phyloP scores from a whole-genome alignment of 148 eudicot species.

The Tetragonia tetragonoides region DNA sequence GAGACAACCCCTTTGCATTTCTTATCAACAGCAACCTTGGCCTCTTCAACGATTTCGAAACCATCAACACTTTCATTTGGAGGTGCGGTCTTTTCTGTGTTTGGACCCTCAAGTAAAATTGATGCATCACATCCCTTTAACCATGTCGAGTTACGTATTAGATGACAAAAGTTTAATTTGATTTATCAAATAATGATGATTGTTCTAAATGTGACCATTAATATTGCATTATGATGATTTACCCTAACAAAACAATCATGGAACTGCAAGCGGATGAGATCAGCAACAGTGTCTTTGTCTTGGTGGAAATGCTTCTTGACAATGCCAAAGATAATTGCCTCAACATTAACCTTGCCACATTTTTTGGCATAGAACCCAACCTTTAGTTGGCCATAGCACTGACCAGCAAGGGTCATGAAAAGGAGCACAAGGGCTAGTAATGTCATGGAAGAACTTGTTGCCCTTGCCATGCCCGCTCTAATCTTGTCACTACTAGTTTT shows the following conservation, averaged over 20 bases:
- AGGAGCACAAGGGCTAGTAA: conserved; percentile 24
- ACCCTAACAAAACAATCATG: conserved; percentile 36
- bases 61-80: conserved; percentile 16
- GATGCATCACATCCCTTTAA: conserved; percentile 27
- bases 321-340: conserved; percentile 8
- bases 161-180: too few relatives aligned
- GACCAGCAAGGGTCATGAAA: conserved; percentile 25
- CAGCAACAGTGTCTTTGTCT: conserved; percentile 26
- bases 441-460: conserved; percentile 11
- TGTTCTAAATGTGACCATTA: too few relatives aligned
- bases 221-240: conserved; percentile 6
- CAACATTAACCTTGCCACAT: conserved; percentile 24
- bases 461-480: conserved; percentile 15
- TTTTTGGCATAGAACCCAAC: conserved; percentile 15
- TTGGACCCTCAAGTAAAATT: conserved; percentile 21
- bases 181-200: too few relatives aligned
- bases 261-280: conserved; percentile 30
- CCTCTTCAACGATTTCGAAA: conserved; percentile 26
- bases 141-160: not conserved
- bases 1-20: conserved; percentile 52
- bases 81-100: conserved; percentile 18
- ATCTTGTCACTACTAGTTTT: too few relatives aligned
- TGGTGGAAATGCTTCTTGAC: conserved; percentile 12
- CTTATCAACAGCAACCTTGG: conserved; percentile 40
- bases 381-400: conserved; percentile 23